phyloP scores from a whole-genome alignment of 148 eudicot species.

The Camellia lanceoleosa region DNA sequence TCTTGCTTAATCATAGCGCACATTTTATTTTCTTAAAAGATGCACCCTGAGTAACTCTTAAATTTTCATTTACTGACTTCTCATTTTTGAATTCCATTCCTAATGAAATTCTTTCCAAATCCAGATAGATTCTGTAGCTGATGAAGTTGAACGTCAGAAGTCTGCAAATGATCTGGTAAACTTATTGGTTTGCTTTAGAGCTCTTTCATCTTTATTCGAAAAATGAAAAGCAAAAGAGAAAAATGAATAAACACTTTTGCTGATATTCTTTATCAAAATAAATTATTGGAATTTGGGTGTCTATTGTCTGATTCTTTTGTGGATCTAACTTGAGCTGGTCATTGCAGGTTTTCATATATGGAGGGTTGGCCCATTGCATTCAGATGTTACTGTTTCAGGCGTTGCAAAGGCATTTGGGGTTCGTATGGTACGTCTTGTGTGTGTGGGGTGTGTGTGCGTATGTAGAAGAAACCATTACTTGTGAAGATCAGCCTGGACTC shows the following conservation, averaged over 20 bases:
- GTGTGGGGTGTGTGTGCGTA: background rate
- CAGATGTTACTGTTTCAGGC: conserved; percentile 87
- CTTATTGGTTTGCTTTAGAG: background rate
- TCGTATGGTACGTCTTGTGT: conserved; percentile 57
- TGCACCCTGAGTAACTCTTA: background rate
- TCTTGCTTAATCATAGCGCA: background rate
- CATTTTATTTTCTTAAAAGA: background rate
- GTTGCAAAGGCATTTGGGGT: conserved; percentile 97
- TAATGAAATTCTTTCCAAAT: conserved; percentile 21
- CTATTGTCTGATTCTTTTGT: background rate
- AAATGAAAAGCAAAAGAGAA: background rate
- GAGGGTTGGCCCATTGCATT: conserved; percentile 88
- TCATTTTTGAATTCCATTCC: conserved; percentile 1
- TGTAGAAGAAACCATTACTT: background rate
- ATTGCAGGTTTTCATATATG: conserved; percentile 87
- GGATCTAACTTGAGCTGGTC: conserved; percentile 19
- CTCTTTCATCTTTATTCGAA: background rate
- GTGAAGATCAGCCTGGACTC: background rate
- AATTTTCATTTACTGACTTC: conserved; percentile 7
- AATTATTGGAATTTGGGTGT: conserved; percentile 1
- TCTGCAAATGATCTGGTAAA: conserved; percentile 79
- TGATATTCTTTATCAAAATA: background rate
- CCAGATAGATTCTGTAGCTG: conserved; percentile 93
- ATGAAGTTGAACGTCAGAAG: conserved; percentile 70
- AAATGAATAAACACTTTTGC: background rate